phyloP scores from a whole-genome alignment of 352 stramenopile species.

The Phytophthora vignae region DNA sequence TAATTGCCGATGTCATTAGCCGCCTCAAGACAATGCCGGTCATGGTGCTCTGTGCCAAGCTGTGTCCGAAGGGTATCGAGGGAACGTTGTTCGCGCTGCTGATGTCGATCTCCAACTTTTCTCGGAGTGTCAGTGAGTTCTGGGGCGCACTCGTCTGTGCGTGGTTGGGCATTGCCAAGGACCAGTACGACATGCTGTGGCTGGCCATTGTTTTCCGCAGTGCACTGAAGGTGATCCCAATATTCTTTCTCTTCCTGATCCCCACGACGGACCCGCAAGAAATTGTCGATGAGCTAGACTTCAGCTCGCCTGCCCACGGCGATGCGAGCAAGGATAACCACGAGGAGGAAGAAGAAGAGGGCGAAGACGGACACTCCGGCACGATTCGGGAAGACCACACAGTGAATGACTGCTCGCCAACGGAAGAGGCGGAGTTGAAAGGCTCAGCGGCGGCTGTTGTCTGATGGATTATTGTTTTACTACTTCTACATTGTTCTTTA shows the following conservation, averaged over 20 bases:
- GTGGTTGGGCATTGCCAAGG: conserved; percentile 89
- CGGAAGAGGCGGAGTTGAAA: conserved; percentile 35
- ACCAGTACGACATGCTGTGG: conserved; percentile 93
- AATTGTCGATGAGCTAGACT: conserved; percentile 77
- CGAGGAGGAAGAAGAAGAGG: conserved; percentile 32
- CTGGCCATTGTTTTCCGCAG: conserved; percentile 93
- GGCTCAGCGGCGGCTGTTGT: conserved; percentile 24
- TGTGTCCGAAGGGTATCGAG: conserved; percentile 96
- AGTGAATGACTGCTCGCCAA: conserved; percentile 47
- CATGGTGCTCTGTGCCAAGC: conserved; percentile 93
- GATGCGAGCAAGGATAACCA: conserved; percentile 28
- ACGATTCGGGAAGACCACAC: conserved; percentile 58
- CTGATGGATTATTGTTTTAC: conserved; percentile 25
- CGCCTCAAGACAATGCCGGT: conserved; percentile 93
- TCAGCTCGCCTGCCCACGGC: conserved; percentile 35
- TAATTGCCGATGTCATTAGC: conserved; percentile 88
- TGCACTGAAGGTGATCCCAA: conserved; percentile 90
- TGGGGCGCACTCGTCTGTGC: conserved; percentile 92
- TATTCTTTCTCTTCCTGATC: conserved; percentile 91
- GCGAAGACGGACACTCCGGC: conserved; percentile 31
- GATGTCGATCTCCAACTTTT: conserved; percentile 98
- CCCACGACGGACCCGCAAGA: conserved; percentile 76
- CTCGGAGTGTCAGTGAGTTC: conserved; percentile 93
- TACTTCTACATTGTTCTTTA: conserved; percentile 27
- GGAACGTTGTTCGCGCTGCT: conserved; percentile 97